Percentiles rank a stretch among this genome's conserved stretches.
Evolutionary conservation across 179 eudicot genomes (phyloP).

Genomic region (Beta macrorhiza): DNA sequence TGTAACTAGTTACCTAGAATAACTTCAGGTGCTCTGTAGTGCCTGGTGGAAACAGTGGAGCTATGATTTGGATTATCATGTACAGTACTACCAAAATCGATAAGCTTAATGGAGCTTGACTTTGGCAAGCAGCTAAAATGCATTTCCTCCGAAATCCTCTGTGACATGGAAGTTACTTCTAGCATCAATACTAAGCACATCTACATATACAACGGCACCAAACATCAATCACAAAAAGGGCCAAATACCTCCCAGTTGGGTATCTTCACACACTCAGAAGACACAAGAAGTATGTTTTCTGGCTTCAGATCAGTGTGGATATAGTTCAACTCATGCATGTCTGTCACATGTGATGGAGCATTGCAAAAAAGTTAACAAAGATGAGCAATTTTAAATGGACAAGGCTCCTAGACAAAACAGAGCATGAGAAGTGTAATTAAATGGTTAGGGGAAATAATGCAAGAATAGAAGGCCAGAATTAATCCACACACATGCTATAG

Average conservation of each 20-base stretch:
- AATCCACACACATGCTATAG: slow-evolving; percentile 87
- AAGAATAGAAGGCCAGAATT: slow-evolving; percentile 38
- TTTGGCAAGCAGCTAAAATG: slow-evolving; percentile 68
- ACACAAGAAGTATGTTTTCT: slow-evolving; percentile 77
- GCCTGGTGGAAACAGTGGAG: slow-evolving; percentile 80
- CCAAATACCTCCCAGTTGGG: slow-evolving; percentile 63
- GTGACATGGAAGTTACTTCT: slow-evolving; percentile 50
- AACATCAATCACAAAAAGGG: slow-evolving; percentile 31
- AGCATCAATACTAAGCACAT: slow-evolving; percentile 32
- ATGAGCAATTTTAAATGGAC: background rate
- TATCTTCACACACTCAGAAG: slow-evolving; percentile 66
- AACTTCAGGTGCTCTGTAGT: slow-evolving; percentile 93
- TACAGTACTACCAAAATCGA: slow-evolving; percentile 90
- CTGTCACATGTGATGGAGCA: slow-evolving; percentile 42
- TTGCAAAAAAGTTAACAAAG: slow-evolving; percentile 13
- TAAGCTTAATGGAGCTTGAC: slow-evolving; percentile 85
- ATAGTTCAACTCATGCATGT: slow-evolving; percentile 71
- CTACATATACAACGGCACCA: slow-evolving; percentile 12
- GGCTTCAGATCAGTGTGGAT: slow-evolving; percentile 93
- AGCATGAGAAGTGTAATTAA: slow-evolving; percentile 9
- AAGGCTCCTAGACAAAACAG: slow-evolving; percentile 21
- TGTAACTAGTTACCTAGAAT: slow-evolving; percentile 72
- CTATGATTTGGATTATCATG: slow-evolving; percentile 68
- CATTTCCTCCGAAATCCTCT: slow-evolving; percentile 50
- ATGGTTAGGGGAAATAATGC: slow-evolving; percentile 26